Evolutionary conservation across 2,329 filamentous ascomycete species (phyloP), one percentile per base, ranked within the genome.

Genomic region (Fusarium bulbicola): DNA sequence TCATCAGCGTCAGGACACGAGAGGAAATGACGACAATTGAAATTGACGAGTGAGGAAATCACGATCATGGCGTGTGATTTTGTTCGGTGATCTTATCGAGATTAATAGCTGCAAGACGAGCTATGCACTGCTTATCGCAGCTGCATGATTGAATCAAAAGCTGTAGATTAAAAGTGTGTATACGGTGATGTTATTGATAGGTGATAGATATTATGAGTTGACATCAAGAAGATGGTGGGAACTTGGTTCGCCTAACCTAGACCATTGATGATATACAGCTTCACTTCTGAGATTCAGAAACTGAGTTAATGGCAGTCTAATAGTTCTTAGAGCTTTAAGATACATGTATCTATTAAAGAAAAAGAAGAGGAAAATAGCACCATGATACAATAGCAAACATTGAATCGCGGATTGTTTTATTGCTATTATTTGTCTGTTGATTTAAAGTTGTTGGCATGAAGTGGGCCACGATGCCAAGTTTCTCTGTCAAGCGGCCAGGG

Each of bases 21-120:
- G 32, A 47, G 18, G 1, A 8, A 10, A 34, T 24, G 7, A 45
- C 39, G 34, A 46, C 42, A 39, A 72, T 72, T 72, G 69, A 72
- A 72, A 72, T 72, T 72, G 15, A 13, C 20, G 26, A 18, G 21
- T 13, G 59, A 59, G 30, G 34, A 21, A 8, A 34, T 39, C 26
- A 20, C 20, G 26, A 57, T 46, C 57, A 59, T 52, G 47, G 52
- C n/a, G 47, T 21, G 21, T 18, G 40, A 40, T 39, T 30, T 30
- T 32, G 10, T 28, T 34, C 26, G 32, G 32, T 26, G n/a, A 28
- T 37, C 39, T 40, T 34, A 15, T 4, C 20, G n/a, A 5, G 15
- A 1, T 7, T 4, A 13, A 24, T 30, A 18, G 21, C 5, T 4
- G 12, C 8, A 10, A 20, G 6, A 32, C 24, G 6, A 20, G 20